These are phyloP conservation scores for Myriosclerotinia scirpicola DNA, from an alignment of 2,329 filamentous ascomycete genomes.

Conservation along the genomic window DNA sequence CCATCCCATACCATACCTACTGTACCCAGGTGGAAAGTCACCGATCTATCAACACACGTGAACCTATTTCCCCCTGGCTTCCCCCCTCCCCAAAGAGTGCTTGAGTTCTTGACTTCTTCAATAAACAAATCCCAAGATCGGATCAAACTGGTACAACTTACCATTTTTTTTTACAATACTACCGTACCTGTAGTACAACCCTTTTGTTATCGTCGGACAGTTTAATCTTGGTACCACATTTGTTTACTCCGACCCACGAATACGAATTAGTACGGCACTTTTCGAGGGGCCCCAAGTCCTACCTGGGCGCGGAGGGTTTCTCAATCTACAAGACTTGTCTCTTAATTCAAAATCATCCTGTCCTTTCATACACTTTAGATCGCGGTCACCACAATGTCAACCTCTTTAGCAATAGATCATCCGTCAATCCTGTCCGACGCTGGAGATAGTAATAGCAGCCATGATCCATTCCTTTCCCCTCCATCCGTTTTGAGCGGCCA, in stretches of 20 bases:
- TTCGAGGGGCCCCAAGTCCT: slow-evolving; percentile 20
- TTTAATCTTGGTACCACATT: slow-evolving; percentile 13
- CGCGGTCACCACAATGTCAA: slow-evolving; percentile 41
- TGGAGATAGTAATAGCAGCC: slow-evolving; percentile 30
- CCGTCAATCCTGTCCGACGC: slow-evolving; percentile 32
- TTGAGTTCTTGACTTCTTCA: background rate
- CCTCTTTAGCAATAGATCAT: slow-evolving; percentile 35
- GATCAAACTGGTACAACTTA: slow-evolving; percentile 6
- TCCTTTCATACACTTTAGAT: slow-evolving; percentile 18
- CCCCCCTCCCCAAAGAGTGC: slow-evolving; percentile 6
- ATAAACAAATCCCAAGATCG: slow-evolving; percentile 7
- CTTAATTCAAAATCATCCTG: background rate
- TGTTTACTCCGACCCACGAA: slow-evolving; percentile 21
- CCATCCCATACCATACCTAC: no score
- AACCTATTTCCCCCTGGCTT: slow-evolving; percentile 17
- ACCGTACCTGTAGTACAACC: background rate
- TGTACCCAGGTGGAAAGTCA: background rate
- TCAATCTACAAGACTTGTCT: slow-evolving; percentile 20
- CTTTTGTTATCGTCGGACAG: slow-evolving; percentile 12
- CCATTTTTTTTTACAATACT: background rate
- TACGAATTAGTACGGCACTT: slow-evolving; percentile 10
- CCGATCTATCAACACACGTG: slow-evolving; percentile 17
- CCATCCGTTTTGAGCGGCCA: slow-evolving; percentile 60
- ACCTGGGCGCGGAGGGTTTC: slow-evolving; percentile 22
- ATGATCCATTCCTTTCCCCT: slow-evolving; percentile 58